These are phyloP conservation scores for Helichrysum umbraculigerum DNA, from an alignment of 129 eudicot genomes.

Conservation along the genomic window DNA sequence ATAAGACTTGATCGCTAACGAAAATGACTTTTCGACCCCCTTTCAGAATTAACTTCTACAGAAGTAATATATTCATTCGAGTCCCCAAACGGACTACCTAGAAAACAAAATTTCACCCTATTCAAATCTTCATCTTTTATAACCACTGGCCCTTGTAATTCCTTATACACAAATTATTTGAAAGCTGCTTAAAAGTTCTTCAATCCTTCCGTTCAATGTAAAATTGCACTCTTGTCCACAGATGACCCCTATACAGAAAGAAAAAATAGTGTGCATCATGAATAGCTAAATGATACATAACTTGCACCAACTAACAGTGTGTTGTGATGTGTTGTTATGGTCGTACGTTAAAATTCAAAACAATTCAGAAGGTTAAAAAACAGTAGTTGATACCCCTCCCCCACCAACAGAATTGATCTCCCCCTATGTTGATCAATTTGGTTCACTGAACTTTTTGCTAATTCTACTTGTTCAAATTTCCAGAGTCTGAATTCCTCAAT, in stretches of 20 bases:
- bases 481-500: too few species aligned
- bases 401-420: too few species aligned
- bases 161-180: background rate
- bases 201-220: background rate
- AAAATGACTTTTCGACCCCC: background rate
- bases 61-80: background rate
- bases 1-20: background rate
- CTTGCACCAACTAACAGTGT: background rate
- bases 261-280: background rate
- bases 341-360: background rate
- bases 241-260: background rate
- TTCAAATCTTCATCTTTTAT: background rate
- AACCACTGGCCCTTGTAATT: background rate
- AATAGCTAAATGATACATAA: background rate
- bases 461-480: too few species aligned
- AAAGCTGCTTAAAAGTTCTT: background rate
- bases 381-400: background rate
- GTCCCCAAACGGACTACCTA: background rate
- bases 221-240: background rate
- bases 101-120: background rate
- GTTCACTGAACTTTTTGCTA: too few species aligned
- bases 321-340: too few species aligned
- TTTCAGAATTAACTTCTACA: background rate
- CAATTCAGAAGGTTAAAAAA: background rate
- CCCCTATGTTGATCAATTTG: background rate